Percentiles rank a stretch among this genome's conserved stretches.
phyloP scores from a whole-genome alignment of 495 filamentous ascomycete genomes.

The Penicillium simplicissimum region DNA sequence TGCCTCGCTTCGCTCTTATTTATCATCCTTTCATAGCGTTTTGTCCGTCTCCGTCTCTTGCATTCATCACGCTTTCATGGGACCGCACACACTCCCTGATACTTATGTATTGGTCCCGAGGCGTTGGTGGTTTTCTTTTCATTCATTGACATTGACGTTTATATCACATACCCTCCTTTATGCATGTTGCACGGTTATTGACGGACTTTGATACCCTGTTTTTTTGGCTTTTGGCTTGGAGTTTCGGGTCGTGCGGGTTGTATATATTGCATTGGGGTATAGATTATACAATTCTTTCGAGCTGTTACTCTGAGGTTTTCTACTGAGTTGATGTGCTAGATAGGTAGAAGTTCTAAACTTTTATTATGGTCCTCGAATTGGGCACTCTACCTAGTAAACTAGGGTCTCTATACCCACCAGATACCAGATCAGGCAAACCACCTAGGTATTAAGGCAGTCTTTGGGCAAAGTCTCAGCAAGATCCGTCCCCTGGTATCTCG shows the following conservation, averaged over 20 bases:
- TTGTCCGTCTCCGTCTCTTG: conserved; percentile 2
- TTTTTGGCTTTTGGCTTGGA: background rate
- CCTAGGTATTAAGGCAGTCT: too few species aligned
- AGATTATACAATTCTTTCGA: background rate
- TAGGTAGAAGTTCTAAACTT: too few species aligned
- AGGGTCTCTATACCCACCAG: too few species aligned
- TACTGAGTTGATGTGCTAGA: background rate
- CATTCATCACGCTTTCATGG: background rate
- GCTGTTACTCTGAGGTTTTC: background rate
- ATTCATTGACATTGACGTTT: background rate
- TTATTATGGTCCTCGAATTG: too few species aligned
- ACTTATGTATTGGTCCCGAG: background rate
- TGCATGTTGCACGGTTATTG: background rate
- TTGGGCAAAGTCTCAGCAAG: too few species aligned
- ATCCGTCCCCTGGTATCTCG: too few species aligned
- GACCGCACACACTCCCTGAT: background rate
- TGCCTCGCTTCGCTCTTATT: background rate
- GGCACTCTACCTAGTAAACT: too few species aligned
- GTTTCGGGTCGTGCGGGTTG: background rate
- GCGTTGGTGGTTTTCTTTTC: conserved; percentile 3
- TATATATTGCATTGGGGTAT: background rate
- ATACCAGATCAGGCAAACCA: too few species aligned
- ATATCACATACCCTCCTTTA: background rate
- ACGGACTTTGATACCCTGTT: conserved; percentile 17
- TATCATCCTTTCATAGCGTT: conserved; percentile 23